Conservation (phyloP, 768 basidiomycete species). For the Albatrellus ellisii region DNA sequence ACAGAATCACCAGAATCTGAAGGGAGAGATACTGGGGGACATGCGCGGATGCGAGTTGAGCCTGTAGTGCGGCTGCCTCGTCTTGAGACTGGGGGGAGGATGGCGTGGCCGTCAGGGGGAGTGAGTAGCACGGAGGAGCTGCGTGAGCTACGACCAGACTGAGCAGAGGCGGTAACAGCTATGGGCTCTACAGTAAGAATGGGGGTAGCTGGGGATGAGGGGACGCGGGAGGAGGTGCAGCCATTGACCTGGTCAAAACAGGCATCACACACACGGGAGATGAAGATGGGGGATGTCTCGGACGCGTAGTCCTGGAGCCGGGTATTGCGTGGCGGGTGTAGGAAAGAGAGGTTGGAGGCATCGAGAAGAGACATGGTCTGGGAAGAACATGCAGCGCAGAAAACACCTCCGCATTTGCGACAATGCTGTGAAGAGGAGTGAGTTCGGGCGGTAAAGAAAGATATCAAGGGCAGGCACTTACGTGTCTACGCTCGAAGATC, state of each 20-base stretch:
- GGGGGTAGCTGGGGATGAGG: conserved; percentile 10
- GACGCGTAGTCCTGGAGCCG: conserved; percentile 45
- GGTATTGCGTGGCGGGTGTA: conserved; percentile 58
- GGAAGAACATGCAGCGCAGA: conserved; percentile 50
- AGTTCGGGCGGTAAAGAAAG: neutral
- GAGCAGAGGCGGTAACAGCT: neutral
- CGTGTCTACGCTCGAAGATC: conserved; percentile 64
- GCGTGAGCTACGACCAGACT: conserved; percentile 16
- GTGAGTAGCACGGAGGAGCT: conserved; percentile 22
- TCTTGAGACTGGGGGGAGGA: conserved; percentile 15
- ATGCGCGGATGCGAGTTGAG: too few species aligned
- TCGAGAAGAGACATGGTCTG: conserved; percentile 55
- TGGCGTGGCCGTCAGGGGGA: conserved; percentile 6
- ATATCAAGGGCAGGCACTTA: conserved; percentile 23
- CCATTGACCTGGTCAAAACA: conserved; percentile 69
- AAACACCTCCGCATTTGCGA: conserved; percentile 74
- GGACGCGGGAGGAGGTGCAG: conserved; percentile 23
- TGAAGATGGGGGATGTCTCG: conserved; percentile 42
- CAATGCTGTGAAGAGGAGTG: conserved; percentile 44
- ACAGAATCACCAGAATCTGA: conserved; percentile 5
- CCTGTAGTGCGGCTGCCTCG: conserved; percentile 22
- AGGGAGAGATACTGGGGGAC: conserved; percentile 18
- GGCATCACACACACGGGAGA: conserved; percentile 62
- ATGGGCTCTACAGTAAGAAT: conserved; percentile 8
- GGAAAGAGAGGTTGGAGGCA: conserved; percentile 54